These are phyloP conservation scores for Curvularia sp. DNA, from an alignment of 2,329 filamentous ascomycete genomes.

Conservation along the genomic window DNA sequence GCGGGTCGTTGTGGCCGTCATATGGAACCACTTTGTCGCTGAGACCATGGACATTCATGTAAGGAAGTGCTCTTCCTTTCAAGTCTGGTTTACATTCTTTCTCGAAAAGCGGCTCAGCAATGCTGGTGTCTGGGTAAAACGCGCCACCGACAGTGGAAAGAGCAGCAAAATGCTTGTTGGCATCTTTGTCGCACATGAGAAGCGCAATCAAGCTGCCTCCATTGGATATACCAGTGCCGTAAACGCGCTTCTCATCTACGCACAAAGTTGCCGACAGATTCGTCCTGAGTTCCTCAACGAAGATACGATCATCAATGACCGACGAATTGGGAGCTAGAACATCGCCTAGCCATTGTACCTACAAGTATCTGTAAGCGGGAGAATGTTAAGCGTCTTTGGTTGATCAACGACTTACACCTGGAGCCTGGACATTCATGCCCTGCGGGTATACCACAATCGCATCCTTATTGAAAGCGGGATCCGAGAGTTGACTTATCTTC, in stretches of 20 bases:
- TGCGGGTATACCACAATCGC: slow-evolving; percentile 32
- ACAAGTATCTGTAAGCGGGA: neutral
- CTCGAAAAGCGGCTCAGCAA: slow-evolving; percentile 30
- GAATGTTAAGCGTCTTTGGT: too few relatives aligned
- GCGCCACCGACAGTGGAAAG: slow-evolving; percentile 57
- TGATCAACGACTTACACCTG: slow-evolving; percentile 23
- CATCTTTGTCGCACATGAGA: slow-evolving; percentile 51
- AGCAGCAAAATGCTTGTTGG: slow-evolving; percentile 52
- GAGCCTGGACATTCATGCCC: slow-evolving; percentile 25
- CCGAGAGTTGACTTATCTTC: slow-evolving; percentile 28
- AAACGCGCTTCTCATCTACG: slow-evolving; percentile 53
- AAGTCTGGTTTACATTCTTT: slow-evolving; percentile 16
- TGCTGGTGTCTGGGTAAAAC: slow-evolving; percentile 45
- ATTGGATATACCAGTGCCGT: slow-evolving; percentile 60
- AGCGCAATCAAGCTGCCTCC: slow-evolving; percentile 60
- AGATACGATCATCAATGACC: slow-evolving; percentile 53
- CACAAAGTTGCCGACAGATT: slow-evolving; percentile 52
- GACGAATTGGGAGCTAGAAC: slow-evolving; percentile 40
- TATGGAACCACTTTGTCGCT: slow-evolving; percentile 35
- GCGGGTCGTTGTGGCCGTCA: slow-evolving; percentile 25
- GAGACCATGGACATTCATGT: slow-evolving; percentile 31
- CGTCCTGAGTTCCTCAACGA: slow-evolving; percentile 51
- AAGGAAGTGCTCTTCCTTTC: slow-evolving; percentile 17
- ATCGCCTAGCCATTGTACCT: slow-evolving; percentile 53
- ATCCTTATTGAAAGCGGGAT: slow-evolving; percentile 26